phyloP scores from a whole-genome alignment of 139 green algal genomes.

The Chlamydomonas incerta region DNA sequence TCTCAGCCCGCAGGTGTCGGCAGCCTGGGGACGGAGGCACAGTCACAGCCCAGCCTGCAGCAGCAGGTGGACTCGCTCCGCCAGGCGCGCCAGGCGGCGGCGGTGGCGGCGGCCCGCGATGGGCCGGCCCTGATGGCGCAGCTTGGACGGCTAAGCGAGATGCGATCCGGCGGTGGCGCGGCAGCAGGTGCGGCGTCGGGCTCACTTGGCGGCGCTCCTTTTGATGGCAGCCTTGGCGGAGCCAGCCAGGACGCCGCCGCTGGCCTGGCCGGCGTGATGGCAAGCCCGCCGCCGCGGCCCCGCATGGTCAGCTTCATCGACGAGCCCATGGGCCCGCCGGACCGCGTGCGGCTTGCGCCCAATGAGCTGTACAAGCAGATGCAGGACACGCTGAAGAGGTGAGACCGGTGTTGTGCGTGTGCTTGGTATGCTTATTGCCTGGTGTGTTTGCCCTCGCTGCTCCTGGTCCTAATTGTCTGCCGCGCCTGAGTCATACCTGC shows the following conservation, averaged over 20 bases:
- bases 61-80: neutral
- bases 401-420: too few species aligned
- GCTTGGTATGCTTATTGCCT: too few species aligned
- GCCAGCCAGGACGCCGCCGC: too few species aligned
- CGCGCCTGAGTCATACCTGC: too few species aligned
- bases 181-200: neutral
- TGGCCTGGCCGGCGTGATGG: slow-evolving; percentile 1
- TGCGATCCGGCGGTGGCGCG: neutral
- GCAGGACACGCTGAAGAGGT: slow-evolving; percentile 42
- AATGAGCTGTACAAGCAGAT: slow-evolving; percentile 38
- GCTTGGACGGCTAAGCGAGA: neutral
- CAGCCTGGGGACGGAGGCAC: too few species aligned
- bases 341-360: slow-evolving; percentile 20
- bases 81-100: too few species aligned
- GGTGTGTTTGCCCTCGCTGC: too few species aligned
- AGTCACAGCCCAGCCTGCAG: neutral
- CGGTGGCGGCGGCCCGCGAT: too few species aligned
- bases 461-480: too few species aligned
- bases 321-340: neutral
- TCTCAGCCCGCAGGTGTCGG: neutral
- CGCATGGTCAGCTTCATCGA: slow-evolving; percentile 27
- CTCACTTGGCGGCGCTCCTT: neutral
- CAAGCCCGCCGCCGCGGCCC: slow-evolving; percentile 11
- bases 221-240: neutral
- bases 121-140: neutral